Evolutionary conservation across 768 basidiomycete genomes (phyloP), one percentile per base, ranked within the genome.

Genomic region (Pleurotus tuber-regium): DNA sequence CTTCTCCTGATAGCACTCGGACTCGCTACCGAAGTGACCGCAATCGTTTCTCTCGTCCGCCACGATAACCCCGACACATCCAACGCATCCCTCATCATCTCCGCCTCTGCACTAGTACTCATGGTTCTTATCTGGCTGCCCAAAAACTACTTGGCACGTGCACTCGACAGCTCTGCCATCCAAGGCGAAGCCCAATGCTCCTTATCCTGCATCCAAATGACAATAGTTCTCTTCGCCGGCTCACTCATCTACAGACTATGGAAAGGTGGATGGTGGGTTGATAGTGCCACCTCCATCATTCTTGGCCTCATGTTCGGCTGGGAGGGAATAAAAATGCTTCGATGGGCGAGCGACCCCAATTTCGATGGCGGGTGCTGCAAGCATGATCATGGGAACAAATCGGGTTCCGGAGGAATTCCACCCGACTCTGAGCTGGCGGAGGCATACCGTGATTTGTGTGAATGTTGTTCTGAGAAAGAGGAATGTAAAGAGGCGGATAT

Each of bases 261-360:
- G 76, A 52, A 59, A 4, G 68, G 71, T n/a, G 77, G 75, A 0
- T 77, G 76, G 77, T 77, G 77, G 76, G 60, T 75, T 10, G 77
- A 77, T 50, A 59, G 70, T 16, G 69, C 67, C n/a, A 76, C 76
- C 9, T 64, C 74, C 1, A 64, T 77, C 21, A 47, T 68, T 9
- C 63, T 77, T 26, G 68, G 66, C 2, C 2, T 74, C 6, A 56
- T 77, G 40, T 77, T 77, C 49, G 72, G 67, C 8, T 71, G 74
- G 71, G 76, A 77, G 42, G 76, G 74, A 1, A 12, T 61, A 33
- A 75, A 76, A 54, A 71, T 76, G 73, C 48, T 72, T 10, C 58
- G 63, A 41, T 75, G 74, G 74, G 72, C 65, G 10, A 58, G 60
- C 21, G 55, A 61, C 49, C 51, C 65, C 8, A 43, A 61, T 9